Evolutionary conservation across 768 basidiomycete species (phyloP).

Genomic region (Naematelia encephala): DNA sequence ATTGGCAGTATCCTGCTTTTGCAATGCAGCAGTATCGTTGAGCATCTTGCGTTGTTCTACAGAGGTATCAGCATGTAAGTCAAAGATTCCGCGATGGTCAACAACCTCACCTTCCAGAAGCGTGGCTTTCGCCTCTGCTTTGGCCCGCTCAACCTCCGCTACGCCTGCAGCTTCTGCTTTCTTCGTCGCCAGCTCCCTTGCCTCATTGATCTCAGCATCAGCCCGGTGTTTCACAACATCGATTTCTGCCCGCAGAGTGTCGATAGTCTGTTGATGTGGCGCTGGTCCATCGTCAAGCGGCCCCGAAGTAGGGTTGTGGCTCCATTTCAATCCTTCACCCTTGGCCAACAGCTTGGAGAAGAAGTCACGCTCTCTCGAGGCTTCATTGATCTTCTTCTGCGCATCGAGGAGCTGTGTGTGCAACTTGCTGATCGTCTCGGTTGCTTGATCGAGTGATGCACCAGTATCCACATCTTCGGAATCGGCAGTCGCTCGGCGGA

Average conservation of each 20-base stretch:
- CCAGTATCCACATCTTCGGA: conserved; percentile 42
- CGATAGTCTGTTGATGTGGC: conserved; percentile 52
- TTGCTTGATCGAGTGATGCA: conserved; percentile 80
- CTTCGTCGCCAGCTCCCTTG: conserved; percentile 66
- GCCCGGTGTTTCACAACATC: conserved; percentile 77
- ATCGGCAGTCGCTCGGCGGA: conserved; percentile 22
- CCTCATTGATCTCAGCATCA: conserved; percentile 66
- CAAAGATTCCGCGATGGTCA: not conserved
- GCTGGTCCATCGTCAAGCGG: conserved; percentile 22
- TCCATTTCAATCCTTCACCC: conserved; percentile 54
- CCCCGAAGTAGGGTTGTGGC: not conserved
- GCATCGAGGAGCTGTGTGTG: conserved; percentile 68
- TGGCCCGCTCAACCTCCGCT: conserved; percentile 67
- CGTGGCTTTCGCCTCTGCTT: conserved; percentile 77
- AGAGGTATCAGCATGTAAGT: conserved; percentile 4
- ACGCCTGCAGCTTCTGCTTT: conserved; percentile 69
- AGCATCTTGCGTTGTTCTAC: conserved; percentile 40
- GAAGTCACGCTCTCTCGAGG: conserved; percentile 81
- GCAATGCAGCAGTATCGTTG: conserved; percentile 29
- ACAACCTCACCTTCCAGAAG: conserved; percentile 64
- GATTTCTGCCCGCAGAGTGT: conserved; percentile 72
- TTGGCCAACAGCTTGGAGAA: conserved; percentile 66
- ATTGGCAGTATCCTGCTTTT: conserved; percentile 36
- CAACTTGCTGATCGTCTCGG: conserved; percentile 76
- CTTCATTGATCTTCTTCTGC: conserved; percentile 73